Conservation (phyloP, 805 yeast species). For the Debaryomyces maramus region DNA sequence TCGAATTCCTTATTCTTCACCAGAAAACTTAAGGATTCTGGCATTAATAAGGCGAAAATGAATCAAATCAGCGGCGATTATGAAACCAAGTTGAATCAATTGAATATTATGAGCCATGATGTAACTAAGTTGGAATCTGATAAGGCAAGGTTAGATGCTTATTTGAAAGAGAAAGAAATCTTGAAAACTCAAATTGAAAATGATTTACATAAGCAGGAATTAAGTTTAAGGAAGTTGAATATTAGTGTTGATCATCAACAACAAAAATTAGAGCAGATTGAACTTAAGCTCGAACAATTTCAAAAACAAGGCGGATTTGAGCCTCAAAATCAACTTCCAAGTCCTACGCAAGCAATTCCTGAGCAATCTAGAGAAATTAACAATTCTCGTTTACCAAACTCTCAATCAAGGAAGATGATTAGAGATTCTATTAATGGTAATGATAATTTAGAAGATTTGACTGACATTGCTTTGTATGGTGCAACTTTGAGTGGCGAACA, state of each 20-base stretch:
- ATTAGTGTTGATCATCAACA: conserved; percentile 16
- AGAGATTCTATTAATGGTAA: conserved; percentile 20
- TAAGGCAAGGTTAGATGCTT: conserved; percentile 15
- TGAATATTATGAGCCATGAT: conserved; percentile 21
- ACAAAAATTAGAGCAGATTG: conserved; percentile 8
- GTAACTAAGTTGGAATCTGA: conserved; percentile 16
- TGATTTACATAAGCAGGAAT: conserved; percentile 21
- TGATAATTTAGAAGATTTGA: conserved; percentile 34
- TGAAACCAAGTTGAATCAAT: conserved; percentile 19
- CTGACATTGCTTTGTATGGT: conserved; percentile 39
- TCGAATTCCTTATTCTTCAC: conserved; percentile 29
- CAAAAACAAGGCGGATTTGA: conserved; percentile 7
- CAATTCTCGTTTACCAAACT: neutral
- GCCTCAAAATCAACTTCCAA: conserved; percentile 4
- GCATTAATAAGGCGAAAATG: conserved; percentile 1
- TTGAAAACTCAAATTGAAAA: conserved; percentile 22
- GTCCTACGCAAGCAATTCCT: no score
- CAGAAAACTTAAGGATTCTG: conserved; percentile 15
- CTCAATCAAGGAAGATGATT: neutral
- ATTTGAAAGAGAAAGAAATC: conserved; percentile 20
- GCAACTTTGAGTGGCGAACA: conserved; percentile 28
- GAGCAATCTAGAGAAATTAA: no score
- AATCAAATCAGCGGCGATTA: conserved; percentile 13
- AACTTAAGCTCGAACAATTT: conserved; percentile 7
- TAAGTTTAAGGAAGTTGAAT: conserved; percentile 17